Percentiles rank a stretch among this genome's conserved stretches.
Evolutionary conservation across 2,329 filamentous ascomycete genomes (phyloP).

Genomic region (Endoconidiophora laricicola): DNA sequence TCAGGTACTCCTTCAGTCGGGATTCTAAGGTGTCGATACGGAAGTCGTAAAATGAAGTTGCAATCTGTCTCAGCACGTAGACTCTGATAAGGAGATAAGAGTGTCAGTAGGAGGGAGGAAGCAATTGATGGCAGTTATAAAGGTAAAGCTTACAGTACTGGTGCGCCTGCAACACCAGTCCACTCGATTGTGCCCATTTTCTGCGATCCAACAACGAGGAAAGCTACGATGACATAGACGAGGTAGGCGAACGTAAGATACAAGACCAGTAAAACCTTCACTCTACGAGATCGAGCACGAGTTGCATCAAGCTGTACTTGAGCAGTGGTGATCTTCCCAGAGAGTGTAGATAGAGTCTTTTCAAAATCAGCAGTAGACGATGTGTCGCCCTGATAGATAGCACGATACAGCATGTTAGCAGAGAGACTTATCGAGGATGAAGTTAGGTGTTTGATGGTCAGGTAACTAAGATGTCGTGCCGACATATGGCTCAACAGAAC

Average conservation of each 20-base stretch:
- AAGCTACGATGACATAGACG: conserved; percentile 64
- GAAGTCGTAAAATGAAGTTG: conserved; percentile 62
- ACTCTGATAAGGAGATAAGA: conserved; percentile 38
- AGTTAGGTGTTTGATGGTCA: no score
- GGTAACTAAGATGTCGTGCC: no score
- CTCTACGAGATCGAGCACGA: conserved; percentile 55
- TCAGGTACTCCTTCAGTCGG: conserved; percentile 57
- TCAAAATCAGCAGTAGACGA: conserved; percentile 85
- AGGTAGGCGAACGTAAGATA: conserved; percentile 86
- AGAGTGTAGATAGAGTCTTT: conserved; percentile 69
- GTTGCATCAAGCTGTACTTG: conserved; percentile 58
- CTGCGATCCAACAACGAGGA: conserved; percentile 69
- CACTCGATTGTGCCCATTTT: conserved; percentile 66
- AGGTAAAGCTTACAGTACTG: conserved; percentile 45
- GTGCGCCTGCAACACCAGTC: conserved; percentile 59
- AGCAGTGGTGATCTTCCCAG: conserved; percentile 62
- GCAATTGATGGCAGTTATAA: not conserved
- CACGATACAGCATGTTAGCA: no score
- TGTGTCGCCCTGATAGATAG: conserved; percentile 44
- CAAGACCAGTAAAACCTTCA: conserved; percentile 74
- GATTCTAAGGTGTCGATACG: conserved; percentile 54
- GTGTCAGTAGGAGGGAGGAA: not conserved
- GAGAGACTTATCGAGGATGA: not conserved
- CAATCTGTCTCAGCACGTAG: conserved; percentile 49
- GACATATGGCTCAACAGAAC: not conserved